Base-by-base conservation (phyloP, 768 basidiomycete species). In the Cyclocybe cylindracea region DNA sequence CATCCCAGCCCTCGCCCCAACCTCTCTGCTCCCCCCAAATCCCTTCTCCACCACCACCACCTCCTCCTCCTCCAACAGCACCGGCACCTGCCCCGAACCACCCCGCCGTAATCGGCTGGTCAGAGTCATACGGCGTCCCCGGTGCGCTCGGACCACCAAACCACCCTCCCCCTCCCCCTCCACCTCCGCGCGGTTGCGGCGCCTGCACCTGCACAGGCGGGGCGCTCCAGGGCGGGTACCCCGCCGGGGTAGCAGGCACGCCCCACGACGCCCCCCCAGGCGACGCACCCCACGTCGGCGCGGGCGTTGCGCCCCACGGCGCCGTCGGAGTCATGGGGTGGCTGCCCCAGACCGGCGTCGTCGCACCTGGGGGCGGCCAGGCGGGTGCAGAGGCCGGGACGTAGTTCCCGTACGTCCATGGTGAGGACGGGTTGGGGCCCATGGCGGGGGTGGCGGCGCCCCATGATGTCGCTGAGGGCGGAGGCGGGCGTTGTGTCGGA, bases 81-180 rank as follows among this genome's bases (percentile, higher is more conserved):
- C 57, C 55, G 16, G 48, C 57, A 7, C 46, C 50, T 19, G 50
- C 34, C 4, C 54, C 42, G 39, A 54, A 51, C 62, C 59, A 51
- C n/a, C 55, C 61, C 0, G 59, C 61, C 6, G 61, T 52, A 5
- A 67, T 47, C 7, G 66, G 63, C 34, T 66, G 68, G 3, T 55
- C 64, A 4, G 59, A 53, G 8, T 57, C 54, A 36, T 45, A 59
- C 5, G 56, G 55, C 7, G 61, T 58, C 9, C 62, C 59, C 9
- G 52, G 55, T 54, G 50, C 19, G 43, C 14, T n/a, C 6, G 60
- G 58, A 10, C 47, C 50, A 29, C 54, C 56, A 1, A 64, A 64
- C 3, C 64, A 64, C n/a, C n/a, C n/a, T n/a, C n/a, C n/a, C 13
- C 50, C 11, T 9, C 46, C 61, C 4, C 51, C 57, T 54, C 55